A percentile compares a stretch with the other conserved stretches of the same genome.
These are phyloP conservation scores for Wickerhamomyces alni DNA, from an alignment of 805 yeast genomes.

Conservation along the genomic window DNA sequence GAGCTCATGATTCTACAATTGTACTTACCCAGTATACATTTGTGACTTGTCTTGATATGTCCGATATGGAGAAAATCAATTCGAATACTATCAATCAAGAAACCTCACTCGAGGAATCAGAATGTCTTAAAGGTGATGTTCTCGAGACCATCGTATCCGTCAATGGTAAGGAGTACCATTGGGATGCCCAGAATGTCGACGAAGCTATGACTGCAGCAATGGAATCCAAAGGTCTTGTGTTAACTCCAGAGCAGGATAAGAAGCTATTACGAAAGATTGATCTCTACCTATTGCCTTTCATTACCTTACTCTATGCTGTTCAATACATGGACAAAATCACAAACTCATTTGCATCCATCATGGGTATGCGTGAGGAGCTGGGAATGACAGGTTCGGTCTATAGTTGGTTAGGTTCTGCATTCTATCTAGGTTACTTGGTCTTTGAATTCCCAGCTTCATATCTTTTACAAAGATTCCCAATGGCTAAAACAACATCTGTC, in stretches of 20 bases:
- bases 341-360: constrained; percentile 44
- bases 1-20: no score
- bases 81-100: constrained; percentile 1
- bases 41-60: no score
- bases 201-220: constrained; percentile 39
- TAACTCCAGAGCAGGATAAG: constrained; percentile 28
- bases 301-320: constrained; percentile 41
- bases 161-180: constrained; percentile 11
- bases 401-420: constrained; percentile 54
- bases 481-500: constrained; percentile 42
- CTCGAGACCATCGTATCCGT: constrained; percentile 8
- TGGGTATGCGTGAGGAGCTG: constrained; percentile 41
- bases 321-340: constrained; percentile 60
- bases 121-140: constrained; percentile 1
- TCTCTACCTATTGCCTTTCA: constrained; percentile 41
- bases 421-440: constrained; percentile 57
- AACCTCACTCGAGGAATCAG: neutral
- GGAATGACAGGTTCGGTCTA: constrained; percentile 40
- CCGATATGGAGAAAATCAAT: neutral
- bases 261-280: constrained; percentile 45
- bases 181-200: constrained; percentile 27
- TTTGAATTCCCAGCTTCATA: constrained; percentile 46
- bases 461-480: constrained; percentile 49
- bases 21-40: no score
- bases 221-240: constrained; percentile 24